Base-by-base conservation (phyloP, 306 rosid species). In the Pyrus communis region DNA sequence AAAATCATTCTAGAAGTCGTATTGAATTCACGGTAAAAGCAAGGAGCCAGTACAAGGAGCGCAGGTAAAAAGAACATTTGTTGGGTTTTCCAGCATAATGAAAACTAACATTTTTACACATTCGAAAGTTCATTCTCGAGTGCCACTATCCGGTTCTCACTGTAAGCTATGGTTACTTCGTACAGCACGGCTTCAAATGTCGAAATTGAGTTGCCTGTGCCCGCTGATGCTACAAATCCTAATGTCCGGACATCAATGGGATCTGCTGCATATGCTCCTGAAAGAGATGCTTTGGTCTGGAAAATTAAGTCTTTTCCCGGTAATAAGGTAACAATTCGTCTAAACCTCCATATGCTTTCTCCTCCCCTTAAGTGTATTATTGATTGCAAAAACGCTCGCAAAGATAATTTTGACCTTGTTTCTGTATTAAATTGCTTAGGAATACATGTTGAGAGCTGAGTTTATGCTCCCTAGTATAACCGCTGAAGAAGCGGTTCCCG, bases 1-100 rank as follows among this genome's bases (percentile, higher is more conserved):
- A 91, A 89, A 89, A 82, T 74, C 97, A 91, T 78, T 91, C 92
- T 61, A 89, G 88, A 84, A 87, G 93, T 75, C 92, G 97, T 74
- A 83, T 91, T 62, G 97, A 91, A 80, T 81, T 91, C 67, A 87
- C 79, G 69, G 93, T 89, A 65, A 91, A 91, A 75, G 93, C 93
- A 52, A 86, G 97, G 88, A 91, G 97, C 82, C 97, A 91, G 85
- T 91, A 80, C 67, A 91, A 91, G 93, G 97, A 89, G 82, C 97
- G 97, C 31, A 91, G 97, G 97, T 91, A 84, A 57, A 38, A 38
- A 43, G 45, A 22, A 58, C 31, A n/a, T 4, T 30, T 3, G 15
- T 5, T 14, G 15, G 38, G 38, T 5, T 33, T 33, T 33, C 38
- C 52, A 55, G 51, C 73, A 70, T 68, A 71, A n/a, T 23, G 42